Percentiles rank a stretch among this genome's conserved stretches.
Conservation (phyloP, 176 grass and related monocot species). For the Melocanna baccifera region DNA sequence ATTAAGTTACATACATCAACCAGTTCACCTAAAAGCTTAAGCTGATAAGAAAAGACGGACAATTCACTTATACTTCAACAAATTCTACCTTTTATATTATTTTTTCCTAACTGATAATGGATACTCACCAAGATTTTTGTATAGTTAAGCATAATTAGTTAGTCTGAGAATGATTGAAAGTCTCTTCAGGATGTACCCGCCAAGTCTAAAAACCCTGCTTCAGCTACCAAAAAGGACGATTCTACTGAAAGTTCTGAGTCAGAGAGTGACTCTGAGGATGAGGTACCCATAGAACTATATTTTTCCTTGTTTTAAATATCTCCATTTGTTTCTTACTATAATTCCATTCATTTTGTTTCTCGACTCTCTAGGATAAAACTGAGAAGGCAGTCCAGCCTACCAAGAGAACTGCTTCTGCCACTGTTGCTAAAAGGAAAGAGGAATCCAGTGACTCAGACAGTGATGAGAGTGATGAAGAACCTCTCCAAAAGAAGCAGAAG, state of each 20-base stretch:
- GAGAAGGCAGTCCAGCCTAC: constrained; percentile 5
- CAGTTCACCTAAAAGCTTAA: no score
- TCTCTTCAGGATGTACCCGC: not conserved
- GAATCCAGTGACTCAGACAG: constrained; percentile 42
- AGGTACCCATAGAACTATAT: not conserved
- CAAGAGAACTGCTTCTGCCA: constrained; percentile 4
- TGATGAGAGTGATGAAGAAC: constrained; percentile 61
- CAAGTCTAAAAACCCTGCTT: constrained; percentile 9
- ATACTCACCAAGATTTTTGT: not conserved
- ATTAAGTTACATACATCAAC: no score
- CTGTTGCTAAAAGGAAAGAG: constrained; percentile 41
- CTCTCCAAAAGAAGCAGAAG: constrained; percentile 69
- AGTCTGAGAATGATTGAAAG: not conserved
- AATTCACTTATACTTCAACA: no score
- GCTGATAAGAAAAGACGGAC: no score
- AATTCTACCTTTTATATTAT: not conserved
- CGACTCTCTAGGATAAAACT: constrained; percentile 29
- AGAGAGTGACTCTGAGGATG: constrained; percentile 43
- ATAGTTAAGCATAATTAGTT: not conserved
- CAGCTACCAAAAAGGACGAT: constrained; percentile 1
- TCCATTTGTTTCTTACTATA: not conserved
- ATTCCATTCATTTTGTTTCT: not conserved
- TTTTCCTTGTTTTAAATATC: not conserved
- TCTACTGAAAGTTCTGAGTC: constrained; percentile 39
- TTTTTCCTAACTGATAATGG: not conserved